Evolutionary conservation across 2,329 filamentous ascomycete genomes (phyloP).

Genomic region (Diaporthe ampelina): DNA sequence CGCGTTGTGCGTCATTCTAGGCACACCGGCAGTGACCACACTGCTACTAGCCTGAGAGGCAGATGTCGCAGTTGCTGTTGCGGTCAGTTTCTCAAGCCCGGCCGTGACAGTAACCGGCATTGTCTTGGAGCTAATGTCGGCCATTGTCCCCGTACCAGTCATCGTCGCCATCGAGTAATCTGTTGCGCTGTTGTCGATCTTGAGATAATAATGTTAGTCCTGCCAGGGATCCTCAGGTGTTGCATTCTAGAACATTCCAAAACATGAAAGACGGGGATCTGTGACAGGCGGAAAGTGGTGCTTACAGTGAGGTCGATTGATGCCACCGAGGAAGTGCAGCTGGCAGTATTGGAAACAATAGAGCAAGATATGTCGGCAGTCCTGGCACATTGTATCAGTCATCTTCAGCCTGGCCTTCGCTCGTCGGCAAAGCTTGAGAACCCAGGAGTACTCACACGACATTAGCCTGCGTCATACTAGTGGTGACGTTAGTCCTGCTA

Average conservation of each 20-base stretch:
- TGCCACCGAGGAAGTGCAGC: slow-evolving; percentile 33
- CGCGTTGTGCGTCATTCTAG: slow-evolving; percentile 53
- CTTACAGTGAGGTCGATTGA: slow-evolving; percentile 23
- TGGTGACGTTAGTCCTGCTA: too few relatives aligned
- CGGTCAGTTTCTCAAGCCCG: slow-evolving; percentile 54
- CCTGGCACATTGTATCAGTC: slow-evolving; percentile 30
- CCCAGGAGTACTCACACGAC: slow-evolving; percentile 36
- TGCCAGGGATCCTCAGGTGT: too few relatives aligned
- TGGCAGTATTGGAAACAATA: slow-evolving; percentile 40
- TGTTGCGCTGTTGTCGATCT: slow-evolving; percentile 23
- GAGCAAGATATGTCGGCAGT: slow-evolving; percentile 40
- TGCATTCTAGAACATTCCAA: too few relatives aligned
- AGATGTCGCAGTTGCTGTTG: slow-evolving; percentile 18
- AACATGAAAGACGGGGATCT: too few relatives aligned
- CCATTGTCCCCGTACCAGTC: slow-evolving; percentile 36
- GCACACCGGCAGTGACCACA: slow-evolving; percentile 49
- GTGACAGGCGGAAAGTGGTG: too few relatives aligned
- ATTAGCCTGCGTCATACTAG: slow-evolving; percentile 22
- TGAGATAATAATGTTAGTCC: too few relatives aligned
- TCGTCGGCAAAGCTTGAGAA: not conserved
- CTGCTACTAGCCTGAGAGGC: slow-evolving; percentile 27
- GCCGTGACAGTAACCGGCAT: slow-evolving; percentile 55
- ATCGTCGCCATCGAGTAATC: slow-evolving; percentile 25
- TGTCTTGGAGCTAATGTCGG: slow-evolving; percentile 44
- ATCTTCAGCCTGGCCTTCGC: too few relatives aligned